Evolutionary conservation across 1,139 yeast genomes (phyloP).

Genomic region (Saccharomyces pastorianus): DNA sequence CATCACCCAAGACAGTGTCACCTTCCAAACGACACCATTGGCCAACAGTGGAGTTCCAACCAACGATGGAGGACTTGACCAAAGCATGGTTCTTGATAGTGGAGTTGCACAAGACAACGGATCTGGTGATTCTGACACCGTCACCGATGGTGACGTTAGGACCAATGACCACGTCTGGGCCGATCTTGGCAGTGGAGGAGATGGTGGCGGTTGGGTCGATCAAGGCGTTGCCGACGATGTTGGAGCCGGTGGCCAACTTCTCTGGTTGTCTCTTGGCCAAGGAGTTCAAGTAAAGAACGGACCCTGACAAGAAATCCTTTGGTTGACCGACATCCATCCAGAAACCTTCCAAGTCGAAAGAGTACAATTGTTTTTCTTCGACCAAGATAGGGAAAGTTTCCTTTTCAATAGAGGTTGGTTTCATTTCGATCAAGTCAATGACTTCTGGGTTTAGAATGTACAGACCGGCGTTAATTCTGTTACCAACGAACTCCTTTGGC

Average conservation of each 20-base stretch:
- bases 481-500: constrained; percentile 98
- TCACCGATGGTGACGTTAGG: constrained; percentile 94
- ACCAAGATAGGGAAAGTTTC: constrained; percentile 98
- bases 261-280: constrained; percentile 73
- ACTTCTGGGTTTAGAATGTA: constrained; percentile 95
- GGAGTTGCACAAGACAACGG: constrained; percentile 87
- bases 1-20: constrained; percentile 96
- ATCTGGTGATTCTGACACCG: constrained; percentile 97
- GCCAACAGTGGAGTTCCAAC: constrained; percentile 98
- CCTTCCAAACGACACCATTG: constrained; percentile 99
- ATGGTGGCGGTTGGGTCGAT: constrained; percentile 93
- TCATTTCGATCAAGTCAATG: constrained; percentile 90
- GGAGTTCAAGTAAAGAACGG: constrained; percentile 84
- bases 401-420: constrained; percentile 98
- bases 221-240: constrained; percentile 89
- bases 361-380: constrained; percentile 78
- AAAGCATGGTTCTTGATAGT: constrained; percentile 94
- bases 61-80: constrained; percentile 95
- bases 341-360: constrained; percentile 97
- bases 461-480: constrained; percentile 95
- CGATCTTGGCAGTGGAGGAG: constrained; percentile 88
- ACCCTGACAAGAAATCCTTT: constrained; percentile 97
- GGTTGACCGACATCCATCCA: constrained; percentile 99
- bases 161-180: constrained; percentile 97
- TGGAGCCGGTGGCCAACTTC: constrained; percentile 52